phyloP scores from a whole-genome alignment of 2,329 filamentous ascomycete species.

The Alternaria brassicae region DNA sequence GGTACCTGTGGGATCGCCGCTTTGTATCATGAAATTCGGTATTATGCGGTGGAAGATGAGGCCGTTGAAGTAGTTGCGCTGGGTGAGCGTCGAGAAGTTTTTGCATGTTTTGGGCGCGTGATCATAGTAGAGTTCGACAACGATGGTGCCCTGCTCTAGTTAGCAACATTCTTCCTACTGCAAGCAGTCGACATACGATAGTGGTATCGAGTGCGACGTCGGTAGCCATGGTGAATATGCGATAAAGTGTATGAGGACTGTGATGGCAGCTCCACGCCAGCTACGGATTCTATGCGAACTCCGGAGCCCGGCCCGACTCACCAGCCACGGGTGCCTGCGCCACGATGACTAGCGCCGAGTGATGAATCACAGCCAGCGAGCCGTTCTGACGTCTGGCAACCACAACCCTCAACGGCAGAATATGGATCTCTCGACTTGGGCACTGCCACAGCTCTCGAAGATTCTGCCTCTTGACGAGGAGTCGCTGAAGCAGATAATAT shows the following conservation, averaged over 20 bases:
- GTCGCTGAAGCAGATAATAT: conserved; percentile 82
- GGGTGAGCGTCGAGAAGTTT: conserved; percentile 83
- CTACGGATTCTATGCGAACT: conserved; percentile 6
- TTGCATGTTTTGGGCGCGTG: conserved; percentile 90
- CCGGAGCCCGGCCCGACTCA: conserved; percentile 14
- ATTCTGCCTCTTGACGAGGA: conserved; percentile 85
- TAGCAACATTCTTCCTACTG: background rate
- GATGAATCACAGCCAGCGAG: conserved; percentile 29
- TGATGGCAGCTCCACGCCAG: conserved; percentile 23
- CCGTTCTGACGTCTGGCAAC: conserved; percentile 5
- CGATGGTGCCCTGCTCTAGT: conserved; percentile 73
- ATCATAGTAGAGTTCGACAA: conserved; percentile 84
- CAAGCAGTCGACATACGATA: background rate
- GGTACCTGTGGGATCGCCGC: conserved; percentile 91
- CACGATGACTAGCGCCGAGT: conserved; percentile 22
- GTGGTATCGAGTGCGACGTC: conserved; percentile 79
- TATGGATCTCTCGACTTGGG: conserved; percentile 61
- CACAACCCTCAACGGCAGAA: conserved; percentile 6
- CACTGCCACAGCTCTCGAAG: conserved; percentile 74
- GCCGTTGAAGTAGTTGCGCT: conserved; percentile 85
- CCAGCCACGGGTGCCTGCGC: conserved; percentile 19
- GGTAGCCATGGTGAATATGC: conserved; percentile 55
- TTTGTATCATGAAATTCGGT: conserved; percentile 94
- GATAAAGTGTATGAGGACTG: conserved; percentile 26
- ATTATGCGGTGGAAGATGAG: conserved; percentile 94